These are phyloP conservation scores for Vanderwaltozyma tropicalis DNA, from an alignment of 805 yeast genomes.

Conservation along the genomic window DNA sequence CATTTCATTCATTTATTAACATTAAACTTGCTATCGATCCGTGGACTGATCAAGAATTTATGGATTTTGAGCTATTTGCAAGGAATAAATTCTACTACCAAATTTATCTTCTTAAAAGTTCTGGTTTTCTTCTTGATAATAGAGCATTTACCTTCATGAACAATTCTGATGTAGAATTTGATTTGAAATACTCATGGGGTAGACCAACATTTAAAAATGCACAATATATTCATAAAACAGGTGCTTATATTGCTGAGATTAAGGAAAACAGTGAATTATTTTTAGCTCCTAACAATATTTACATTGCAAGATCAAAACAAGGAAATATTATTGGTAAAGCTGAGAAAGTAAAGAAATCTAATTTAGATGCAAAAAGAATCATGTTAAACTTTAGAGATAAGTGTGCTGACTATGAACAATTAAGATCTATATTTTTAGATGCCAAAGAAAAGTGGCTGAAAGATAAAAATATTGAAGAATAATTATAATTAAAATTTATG, in stretches of 20 bases:
- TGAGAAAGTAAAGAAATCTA: constrained; percentile 25
- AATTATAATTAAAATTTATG: no score
- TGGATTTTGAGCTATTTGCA: constrained; percentile 31
- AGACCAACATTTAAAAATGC: constrained; percentile 68
- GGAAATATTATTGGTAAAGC: constrained; percentile 26
- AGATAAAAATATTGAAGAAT: constrained; percentile 26
- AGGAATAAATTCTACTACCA: constrained; percentile 67
- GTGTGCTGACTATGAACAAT: constrained; percentile 42
- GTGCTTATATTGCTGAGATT: constrained; percentile 81
- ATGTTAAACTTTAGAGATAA: constrained; percentile 58
- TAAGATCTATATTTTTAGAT: constrained; percentile 46
- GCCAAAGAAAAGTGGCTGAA: constrained; percentile 42
- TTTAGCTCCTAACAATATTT: constrained; percentile 80
- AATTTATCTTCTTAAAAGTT: constrained; percentile 51
- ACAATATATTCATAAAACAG: constrained; percentile 84
- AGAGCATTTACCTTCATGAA: constrained; percentile 58
- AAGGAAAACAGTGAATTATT: constrained; percentile 68
- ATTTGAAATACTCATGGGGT: constrained; percentile 86
- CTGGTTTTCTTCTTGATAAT: constrained; percentile 75
- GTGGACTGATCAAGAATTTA: constrained; percentile 51
- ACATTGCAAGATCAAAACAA: constrained; percentile 61
- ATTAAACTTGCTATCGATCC: constrained; percentile 61
- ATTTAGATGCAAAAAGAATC: constrained; percentile 60
- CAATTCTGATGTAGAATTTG: constrained; percentile 39
- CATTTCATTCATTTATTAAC: constrained; percentile 79